phyloP scores from a whole-genome alignment of 192 early-diverging fungal species.

The Umbelopsis ramanniana region DNA sequence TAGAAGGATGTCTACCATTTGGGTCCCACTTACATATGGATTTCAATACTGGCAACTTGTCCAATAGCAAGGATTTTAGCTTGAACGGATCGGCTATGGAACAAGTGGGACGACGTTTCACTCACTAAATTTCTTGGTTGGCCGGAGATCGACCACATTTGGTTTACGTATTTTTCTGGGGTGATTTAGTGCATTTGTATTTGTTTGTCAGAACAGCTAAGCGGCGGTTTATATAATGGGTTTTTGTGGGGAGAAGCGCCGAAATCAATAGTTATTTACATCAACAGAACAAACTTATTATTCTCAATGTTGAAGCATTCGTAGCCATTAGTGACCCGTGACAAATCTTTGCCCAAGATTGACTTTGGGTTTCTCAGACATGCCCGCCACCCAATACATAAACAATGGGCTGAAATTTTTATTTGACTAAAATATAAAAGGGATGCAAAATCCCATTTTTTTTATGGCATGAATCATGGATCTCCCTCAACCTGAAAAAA shows the following conservation, averaged over 20 bases:
- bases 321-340: no score
- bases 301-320: no score
- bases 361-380: no score
- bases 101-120: background rate
- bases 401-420: background rate
- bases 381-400: background rate
- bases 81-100: background rate
- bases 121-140: background rate
- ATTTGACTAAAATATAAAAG: no score
- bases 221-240: no score
- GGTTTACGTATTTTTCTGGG: background rate
- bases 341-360: no score
- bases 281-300: no score
- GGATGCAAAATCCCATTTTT: background rate
- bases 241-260: no score
- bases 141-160: background rate
- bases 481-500: background rate
- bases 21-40: slow-evolving; percentile 44
- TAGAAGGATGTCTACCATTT: slow-evolving; percentile 45
- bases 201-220: no score
- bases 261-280: no score
- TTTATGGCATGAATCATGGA: background rate
- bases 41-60: slow-evolving; percentile 18
- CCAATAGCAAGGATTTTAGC: background rate
- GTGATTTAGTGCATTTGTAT: no score